Base-by-base conservation (phyloP, 768 basidiomycete genomes). In the Russula lepida region DNA sequence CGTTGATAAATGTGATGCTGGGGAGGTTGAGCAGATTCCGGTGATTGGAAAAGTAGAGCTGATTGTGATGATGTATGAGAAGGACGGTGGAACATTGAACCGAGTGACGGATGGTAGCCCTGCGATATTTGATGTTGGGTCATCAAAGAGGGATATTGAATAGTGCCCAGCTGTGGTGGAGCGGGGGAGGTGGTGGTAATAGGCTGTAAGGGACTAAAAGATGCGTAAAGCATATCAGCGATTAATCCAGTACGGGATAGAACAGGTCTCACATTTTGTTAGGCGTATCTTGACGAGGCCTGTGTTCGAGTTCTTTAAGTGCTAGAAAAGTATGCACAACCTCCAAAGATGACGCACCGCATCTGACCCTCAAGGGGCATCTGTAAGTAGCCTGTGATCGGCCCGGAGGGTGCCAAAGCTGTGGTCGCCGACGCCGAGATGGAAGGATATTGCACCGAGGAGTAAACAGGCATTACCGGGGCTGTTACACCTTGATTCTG, bases 101-200 rank as follows among this genome's bases (percentile, higher is more conserved):
- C 81, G n/a, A 85, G 71, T 6, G 87, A 89, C 1, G 89, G 89
- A 27, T 79, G 79, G 68, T 92, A 92, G 41, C 89, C 89, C 68
- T 92, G 89, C 54, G 74, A 78, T 58, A 83, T 79, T 71, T 92
- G 89, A 60, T 92, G 90, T 58, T 81, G 81, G 1, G 85, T 84
- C 89, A 92, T 92, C 35, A 91, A 79, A 17, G 81, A 76, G 1
- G 88, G 88, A 67, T 88, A 88, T 35, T 77, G 77, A 56, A 85
- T 73, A 21, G 74, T 68, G 17, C 75, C 73, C 19, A 77, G 73
- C 37, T 78, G 76, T 6, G 78, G 76, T 17, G 84, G 80, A n/a
- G 82, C 77, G 4, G 85, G 82, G 32, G 88, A 85, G 11, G 88
- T 89, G 0, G 85, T 87, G 1, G 87, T 89, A 50, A 86, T 75